phyloP scores from a whole-genome alignment of 1,284 basidiomycete genomes.

The Cutaneotrichosporon mucoides region DNA sequence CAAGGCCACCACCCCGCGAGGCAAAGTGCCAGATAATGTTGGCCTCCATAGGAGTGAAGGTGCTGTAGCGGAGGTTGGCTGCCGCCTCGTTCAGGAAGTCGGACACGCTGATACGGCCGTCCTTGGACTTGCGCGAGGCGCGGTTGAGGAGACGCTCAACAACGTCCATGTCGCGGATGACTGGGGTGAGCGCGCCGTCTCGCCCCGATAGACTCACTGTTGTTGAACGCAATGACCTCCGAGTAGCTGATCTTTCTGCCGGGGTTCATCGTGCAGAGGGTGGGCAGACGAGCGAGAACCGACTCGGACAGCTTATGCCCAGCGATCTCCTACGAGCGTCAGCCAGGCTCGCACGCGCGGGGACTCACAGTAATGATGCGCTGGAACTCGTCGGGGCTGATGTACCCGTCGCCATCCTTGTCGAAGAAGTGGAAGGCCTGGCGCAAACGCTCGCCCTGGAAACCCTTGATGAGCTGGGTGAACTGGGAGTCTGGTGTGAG shows the following conservation, averaged over 20 bases:
- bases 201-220: constrained; percentile 49
- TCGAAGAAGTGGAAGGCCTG: constrained; percentile 91
- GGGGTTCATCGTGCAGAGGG: constrained; percentile 76
- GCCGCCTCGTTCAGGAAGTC: constrained; percentile 54
- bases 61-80: constrained; percentile 69
- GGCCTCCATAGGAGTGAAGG: constrained; percentile 94
- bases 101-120: constrained; percentile 68
- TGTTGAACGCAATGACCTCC: constrained; percentile 92
- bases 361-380: constrained; percentile 62
- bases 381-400: constrained; percentile 86
- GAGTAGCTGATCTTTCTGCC: constrained; percentile 89
- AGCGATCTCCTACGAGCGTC: constrained; percentile 66
- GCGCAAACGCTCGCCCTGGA: constrained; percentile 89
- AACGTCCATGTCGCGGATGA: constrained; percentile 76
- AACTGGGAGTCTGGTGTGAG: constrained; percentile 66
- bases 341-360: too few species aligned
- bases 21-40: constrained; percentile 95
- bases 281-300: constrained; percentile 82
- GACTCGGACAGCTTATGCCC: constrained; percentile 91
- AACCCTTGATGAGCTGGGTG: constrained; percentile 87
- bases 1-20: constrained; percentile 61
- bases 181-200: background rate
- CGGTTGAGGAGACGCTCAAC: constrained; percentile 62
- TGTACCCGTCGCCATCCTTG: constrained; percentile 82
- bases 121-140: constrained; percentile 80